These are phyloP conservation scores for Salix caprea DNA, from an alignment of 345 rosid species.

Conservation along the genomic window DNA sequence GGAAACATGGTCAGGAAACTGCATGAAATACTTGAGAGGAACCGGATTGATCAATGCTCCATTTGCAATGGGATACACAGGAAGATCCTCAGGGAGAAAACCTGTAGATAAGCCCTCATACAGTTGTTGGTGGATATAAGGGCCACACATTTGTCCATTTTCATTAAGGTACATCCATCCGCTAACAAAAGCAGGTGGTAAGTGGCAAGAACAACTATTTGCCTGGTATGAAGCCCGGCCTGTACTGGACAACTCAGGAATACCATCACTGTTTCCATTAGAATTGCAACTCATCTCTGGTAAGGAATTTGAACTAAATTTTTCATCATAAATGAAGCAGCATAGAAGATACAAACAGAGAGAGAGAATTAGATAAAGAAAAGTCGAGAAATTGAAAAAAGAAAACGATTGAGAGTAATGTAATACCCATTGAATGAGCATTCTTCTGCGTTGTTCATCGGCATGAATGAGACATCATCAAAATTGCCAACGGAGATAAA, in stretches of 20 bases:
- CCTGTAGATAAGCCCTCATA: slow-evolving; percentile 74
- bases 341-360: slow-evolving; percentile 22
- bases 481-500: slow-evolving; percentile 25
- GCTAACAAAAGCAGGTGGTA: slow-evolving; percentile 41
- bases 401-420: background rate
- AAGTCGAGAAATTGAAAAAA: background rate
- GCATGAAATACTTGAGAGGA: slow-evolving; percentile 79
- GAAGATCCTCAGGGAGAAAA: slow-evolving; percentile 83
- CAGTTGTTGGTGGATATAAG: slow-evolving; percentile 80
- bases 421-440: slow-evolving; percentile 40
- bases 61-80: slow-evolving; percentile 68
- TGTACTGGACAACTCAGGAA: slow-evolving; percentile 38
- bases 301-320: slow-evolving; percentile 27
- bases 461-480: slow-evolving; percentile 22
- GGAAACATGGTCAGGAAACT: slow-evolving; percentile 81
- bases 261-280: slow-evolving; percentile 52
- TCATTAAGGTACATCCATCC: slow-evolving; percentile 93
- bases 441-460: slow-evolving; percentile 24
- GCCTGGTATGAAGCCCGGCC: slow-evolving; percentile 38
- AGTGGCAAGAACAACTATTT: slow-evolving; percentile 35
- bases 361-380: slow-evolving; percentile 18
- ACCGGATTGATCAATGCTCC: slow-evolving; percentile 55
- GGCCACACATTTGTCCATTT: slow-evolving; percentile 87
- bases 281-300: slow-evolving; percentile 54
- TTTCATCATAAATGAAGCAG: slow-evolving; percentile 37